Evolutionary conservation across 305 asterid species (phyloP).

Genomic region (Fraxinus angustifolia): DNA sequence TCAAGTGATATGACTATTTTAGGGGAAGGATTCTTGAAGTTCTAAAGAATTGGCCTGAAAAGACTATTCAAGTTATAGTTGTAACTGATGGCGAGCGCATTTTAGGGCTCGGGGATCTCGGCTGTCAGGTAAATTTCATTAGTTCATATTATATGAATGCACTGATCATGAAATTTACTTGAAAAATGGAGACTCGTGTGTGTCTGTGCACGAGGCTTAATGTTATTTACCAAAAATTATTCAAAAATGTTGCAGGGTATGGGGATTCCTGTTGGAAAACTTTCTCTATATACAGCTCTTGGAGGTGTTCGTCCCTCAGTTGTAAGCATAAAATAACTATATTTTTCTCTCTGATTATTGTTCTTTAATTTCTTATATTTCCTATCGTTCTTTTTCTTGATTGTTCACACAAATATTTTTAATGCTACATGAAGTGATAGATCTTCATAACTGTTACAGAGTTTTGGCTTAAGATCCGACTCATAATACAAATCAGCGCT

Average conservation of each 20-base stretch:
- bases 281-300: constrained; percentile 90
- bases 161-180: not conserved
- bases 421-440: not conserved
- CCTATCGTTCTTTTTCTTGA: not conserved
- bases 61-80: constrained; percentile 83
- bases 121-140: constrained; percentile 69
- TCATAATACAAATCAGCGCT: not conserved
- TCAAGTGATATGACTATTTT: not conserved
- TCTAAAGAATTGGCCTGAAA: constrained; percentile 91
- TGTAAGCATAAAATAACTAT: constrained; percentile 46
- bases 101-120: constrained; percentile 97
- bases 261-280: constrained; percentile 99
- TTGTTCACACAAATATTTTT: not conserved
- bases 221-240: constrained; percentile 18
- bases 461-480: not conserved
- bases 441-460: not conserved
- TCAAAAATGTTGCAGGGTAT: constrained; percentile 60
- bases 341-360: constrained; percentile 9
- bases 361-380: not conserved
- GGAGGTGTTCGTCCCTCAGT: constrained; percentile 98
- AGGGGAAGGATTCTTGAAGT: constrained; percentile 90
- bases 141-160: constrained; percentile 1
- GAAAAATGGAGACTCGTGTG: not conserved
- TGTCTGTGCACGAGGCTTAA: not conserved
- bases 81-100: constrained; percentile 98